These are phyloP conservation scores for Aplosporella prunicola DNA, from an alignment of 2,329 filamentous ascomycete genomes.

Conservation along the genomic window DNA sequence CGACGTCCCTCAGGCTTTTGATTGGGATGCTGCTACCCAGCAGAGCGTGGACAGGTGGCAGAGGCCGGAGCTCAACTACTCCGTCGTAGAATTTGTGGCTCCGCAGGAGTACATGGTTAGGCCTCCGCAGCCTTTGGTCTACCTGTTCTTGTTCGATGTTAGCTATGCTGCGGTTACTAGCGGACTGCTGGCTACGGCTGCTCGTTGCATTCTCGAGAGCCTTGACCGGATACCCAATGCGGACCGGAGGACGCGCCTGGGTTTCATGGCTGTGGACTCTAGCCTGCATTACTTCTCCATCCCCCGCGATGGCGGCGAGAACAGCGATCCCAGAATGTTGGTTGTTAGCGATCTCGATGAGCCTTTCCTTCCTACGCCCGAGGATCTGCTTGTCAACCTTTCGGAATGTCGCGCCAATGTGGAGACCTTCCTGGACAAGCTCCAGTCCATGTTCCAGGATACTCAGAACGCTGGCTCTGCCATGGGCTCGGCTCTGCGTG, in stretches of 20 bases:
- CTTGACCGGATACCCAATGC: slow-evolving; percentile 97
- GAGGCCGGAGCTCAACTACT: slow-evolving; percentile 83
- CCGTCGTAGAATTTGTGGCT: slow-evolving; percentile 95
- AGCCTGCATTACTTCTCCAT: slow-evolving; percentile 95
- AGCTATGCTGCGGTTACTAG: slow-evolving; percentile 84
- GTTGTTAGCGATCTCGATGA: slow-evolving; percentile 93
- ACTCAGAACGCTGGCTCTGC: slow-evolving; percentile 84
- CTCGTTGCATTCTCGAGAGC: slow-evolving; percentile 88
- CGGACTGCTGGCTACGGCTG: slow-evolving; percentile 82
- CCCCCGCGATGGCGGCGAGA: slow-evolving; percentile 77
- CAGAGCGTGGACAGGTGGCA: slow-evolving; percentile 89
- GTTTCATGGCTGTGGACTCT: slow-evolving; percentile 91
- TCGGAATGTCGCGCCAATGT: slow-evolving; percentile 84
- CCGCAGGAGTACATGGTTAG: slow-evolving; percentile 99
- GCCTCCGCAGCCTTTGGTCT: slow-evolving; percentile 88
- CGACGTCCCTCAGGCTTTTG: slow-evolving; percentile 97
- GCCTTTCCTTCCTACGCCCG: slow-evolving; percentile 89
- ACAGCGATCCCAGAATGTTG: slow-evolving; percentile 77
- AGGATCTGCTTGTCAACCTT: slow-evolving; percentile 81
- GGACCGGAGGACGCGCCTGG: slow-evolving; percentile 80
- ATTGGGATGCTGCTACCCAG: slow-evolving; percentile 90
- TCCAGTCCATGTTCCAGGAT: slow-evolving; percentile 94
- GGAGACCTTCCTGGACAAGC: slow-evolving; percentile 79
- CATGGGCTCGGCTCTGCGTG: slow-evolving; percentile 86
- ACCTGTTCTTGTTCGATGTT: slow-evolving; percentile 91